Evolutionary conservation across 1,284 basidiomycete species (phyloP).

Genomic region (Pterulicium gracile): DNA sequence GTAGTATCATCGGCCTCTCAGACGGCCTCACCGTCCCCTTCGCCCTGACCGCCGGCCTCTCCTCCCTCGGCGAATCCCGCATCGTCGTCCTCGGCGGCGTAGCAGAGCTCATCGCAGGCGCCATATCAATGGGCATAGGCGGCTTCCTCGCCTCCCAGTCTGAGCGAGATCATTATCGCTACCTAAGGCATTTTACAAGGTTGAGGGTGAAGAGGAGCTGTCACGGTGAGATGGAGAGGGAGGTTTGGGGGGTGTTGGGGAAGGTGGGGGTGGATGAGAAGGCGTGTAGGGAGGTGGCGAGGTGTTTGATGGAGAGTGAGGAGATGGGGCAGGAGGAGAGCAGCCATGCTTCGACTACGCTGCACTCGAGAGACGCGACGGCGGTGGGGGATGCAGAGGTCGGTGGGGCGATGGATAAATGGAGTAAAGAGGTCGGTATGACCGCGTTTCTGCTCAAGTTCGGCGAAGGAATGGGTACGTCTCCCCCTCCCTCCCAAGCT

Average conservation of each 20-base stretch:
- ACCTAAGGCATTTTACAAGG: conserved; percentile 62
- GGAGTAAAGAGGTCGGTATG: conserved; percentile 68
- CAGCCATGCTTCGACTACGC: conserved; percentile 13
- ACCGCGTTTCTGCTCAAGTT: conserved; percentile 91
- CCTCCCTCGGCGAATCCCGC: conserved; percentile 79
- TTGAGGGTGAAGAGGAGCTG: conserved; percentile 84
- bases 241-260: conserved; percentile 81
- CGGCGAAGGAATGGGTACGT: conserved; percentile 75
- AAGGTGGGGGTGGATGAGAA: conserved; percentile 83
- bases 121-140: conserved; percentile 95
- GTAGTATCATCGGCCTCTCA: conserved; percentile 76
- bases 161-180: conserved; percentile 90
- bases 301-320: conserved; percentile 62
- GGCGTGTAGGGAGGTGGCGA: conserved; percentile 72
- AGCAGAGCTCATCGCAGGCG: conserved; percentile 90
- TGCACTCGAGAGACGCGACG: background rate
- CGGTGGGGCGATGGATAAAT: conserved; percentile 30
- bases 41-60: conserved; percentile 82
- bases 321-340: conserved; percentile 21
- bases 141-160: conserved; percentile 96
- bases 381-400: conserved; percentile 32
- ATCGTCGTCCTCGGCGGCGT: conserved; percentile 88
- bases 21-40: conserved; percentile 96
- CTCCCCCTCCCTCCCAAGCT: conserved; percentile 3
- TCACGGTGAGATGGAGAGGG: conserved; percentile 90